Conservation (phyloP, 768 basidiomycete genomes). For the Lactarius psammicola region DNA sequence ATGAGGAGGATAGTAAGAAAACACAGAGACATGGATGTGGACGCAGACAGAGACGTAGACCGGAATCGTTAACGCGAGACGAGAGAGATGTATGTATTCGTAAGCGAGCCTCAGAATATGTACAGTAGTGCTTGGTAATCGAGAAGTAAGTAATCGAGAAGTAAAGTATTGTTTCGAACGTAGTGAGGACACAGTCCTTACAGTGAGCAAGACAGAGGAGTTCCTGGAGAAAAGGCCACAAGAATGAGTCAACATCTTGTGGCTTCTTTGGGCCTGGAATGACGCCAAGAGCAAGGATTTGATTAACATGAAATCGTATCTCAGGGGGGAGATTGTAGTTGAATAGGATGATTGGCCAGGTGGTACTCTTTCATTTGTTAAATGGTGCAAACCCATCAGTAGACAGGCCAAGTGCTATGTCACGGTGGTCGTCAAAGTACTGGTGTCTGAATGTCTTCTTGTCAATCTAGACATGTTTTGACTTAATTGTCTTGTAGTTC, state of each 20-base stretch:
- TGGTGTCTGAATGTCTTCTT: constrained; percentile 17
- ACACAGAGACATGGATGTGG: too few relatives aligned
- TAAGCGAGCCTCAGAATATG: too few relatives aligned
- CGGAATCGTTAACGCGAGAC: too few relatives aligned
- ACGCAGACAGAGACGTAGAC: too few relatives aligned
- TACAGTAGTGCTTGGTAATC: too few relatives aligned
- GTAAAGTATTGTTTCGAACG: too few relatives aligned
- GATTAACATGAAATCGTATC: constrained; percentile 28
- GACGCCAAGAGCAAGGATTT: constrained; percentile 31
- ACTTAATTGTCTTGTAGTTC: neutral
- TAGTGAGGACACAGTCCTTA: too few relatives aligned
- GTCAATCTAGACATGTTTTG: neutral
- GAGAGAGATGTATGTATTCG: too few relatives aligned
- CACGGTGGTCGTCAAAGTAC: constrained; percentile 40
- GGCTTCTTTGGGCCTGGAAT: constrained; percentile 35
- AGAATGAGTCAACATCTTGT: constrained; percentile 35
- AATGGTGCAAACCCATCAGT: constrained; percentile 46
- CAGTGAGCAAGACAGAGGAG: constrained; percentile 30
- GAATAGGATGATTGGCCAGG: constrained; percentile 44
- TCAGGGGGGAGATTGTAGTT: constrained; percentile 46
- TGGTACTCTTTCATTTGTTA: constrained; percentile 35
- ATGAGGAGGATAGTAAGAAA: too few relatives aligned
- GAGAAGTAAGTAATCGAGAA: too few relatives aligned
- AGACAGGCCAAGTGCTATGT: constrained; percentile 45
- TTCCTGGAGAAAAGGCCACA: constrained; percentile 34